These are phyloP conservation scores for Gonapodya sp. DNA, from an alignment of 192 early-diverging fungal species.

Conservation along the genomic window DNA sequence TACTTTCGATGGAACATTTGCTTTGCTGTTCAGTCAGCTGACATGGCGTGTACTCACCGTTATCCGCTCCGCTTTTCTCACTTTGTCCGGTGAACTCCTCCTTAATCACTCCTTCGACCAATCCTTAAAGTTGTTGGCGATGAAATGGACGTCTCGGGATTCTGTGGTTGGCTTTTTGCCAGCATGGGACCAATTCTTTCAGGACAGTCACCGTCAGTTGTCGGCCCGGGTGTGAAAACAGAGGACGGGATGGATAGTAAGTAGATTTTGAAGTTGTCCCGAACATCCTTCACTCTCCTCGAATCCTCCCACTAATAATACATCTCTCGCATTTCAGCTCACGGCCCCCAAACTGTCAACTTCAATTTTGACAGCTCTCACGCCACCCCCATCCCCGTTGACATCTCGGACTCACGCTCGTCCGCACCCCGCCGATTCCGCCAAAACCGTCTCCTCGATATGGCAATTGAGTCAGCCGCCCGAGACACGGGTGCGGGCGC, in stretches of 20 bases:
- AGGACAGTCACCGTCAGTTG: too few relatives aligned
- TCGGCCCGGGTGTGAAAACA: not conserved
- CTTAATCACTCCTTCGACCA: not conserved
- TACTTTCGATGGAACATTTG: too few relatives aligned
- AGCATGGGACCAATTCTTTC: not conserved
- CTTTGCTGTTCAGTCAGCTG: too few relatives aligned
- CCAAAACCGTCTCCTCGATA: not conserved
- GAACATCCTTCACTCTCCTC: too few relatives aligned
- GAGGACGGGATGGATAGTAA: too few relatives aligned
- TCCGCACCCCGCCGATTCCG: not conserved
- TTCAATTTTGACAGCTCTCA: not conserved
- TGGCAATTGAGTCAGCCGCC: not conserved
- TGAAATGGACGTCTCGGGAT: not conserved
- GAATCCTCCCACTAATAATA: too few relatives aligned
- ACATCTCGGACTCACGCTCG: not conserved
- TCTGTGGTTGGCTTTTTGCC: not conserved
- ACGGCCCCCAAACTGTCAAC: not conserved
- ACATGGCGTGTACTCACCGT: too few relatives aligned
- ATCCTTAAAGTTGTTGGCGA: not conserved
- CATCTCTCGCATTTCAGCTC: too few relatives aligned
- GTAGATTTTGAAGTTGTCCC: too few relatives aligned
- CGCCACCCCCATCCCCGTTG: not conserved
- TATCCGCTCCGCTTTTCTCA: too few relatives aligned
- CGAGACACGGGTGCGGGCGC: not conserved
- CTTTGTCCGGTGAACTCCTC: not conserved